A percentile compares a stretch with the other conserved stretches of the same genome.
phyloP scores from a whole-genome alignment of 2,329 filamentous ascomycete species.

The Cladobotryum mycophilum region DNA sequence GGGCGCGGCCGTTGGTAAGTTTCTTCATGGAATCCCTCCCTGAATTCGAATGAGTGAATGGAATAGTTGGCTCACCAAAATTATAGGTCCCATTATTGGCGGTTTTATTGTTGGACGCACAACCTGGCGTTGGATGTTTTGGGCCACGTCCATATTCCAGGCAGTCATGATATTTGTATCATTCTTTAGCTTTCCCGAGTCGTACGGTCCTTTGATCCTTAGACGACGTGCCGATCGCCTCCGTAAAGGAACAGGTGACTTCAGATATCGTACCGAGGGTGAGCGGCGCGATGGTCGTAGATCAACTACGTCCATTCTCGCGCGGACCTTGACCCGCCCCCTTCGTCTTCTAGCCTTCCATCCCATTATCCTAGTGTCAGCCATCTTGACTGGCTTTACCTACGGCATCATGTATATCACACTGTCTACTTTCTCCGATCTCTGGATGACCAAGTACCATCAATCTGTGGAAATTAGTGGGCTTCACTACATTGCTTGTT shows the following conservation, averaged over 20 bases:
- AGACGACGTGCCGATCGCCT: slow-evolving; percentile 25
- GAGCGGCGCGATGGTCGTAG: slow-evolving; percentile 30
- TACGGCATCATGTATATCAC: slow-evolving; percentile 60
- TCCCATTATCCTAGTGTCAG: slow-evolving; percentile 52
- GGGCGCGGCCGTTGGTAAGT: slow-evolving; percentile 26
- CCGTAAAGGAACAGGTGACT: slow-evolving; percentile 26
- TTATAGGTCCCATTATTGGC: slow-evolving; percentile 31
- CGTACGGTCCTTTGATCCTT: slow-evolving; percentile 32
- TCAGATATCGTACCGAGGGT: slow-evolving; percentile 27
- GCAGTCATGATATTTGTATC: slow-evolving; percentile 28
- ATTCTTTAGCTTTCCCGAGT: slow-evolving; percentile 31
- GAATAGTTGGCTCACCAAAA: no score
- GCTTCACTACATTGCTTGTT: slow-evolving; percentile 58
- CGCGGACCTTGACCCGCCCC: slow-evolving; percentile 43
- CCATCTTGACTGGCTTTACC: slow-evolving; percentile 50
- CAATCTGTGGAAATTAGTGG: slow-evolving; percentile 53
- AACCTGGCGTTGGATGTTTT: slow-evolving; percentile 42
- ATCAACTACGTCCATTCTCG: slow-evolving; percentile 20
- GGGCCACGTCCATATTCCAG: slow-evolving; percentile 37
- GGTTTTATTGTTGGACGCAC: slow-evolving; percentile 31
- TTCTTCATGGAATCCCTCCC: no score
- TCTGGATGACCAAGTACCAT: slow-evolving; percentile 52
- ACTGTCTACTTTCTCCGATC: slow-evolving; percentile 52
- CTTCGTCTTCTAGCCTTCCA: slow-evolving; percentile 51
- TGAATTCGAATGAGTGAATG: no score